Base-by-base conservation (phyloP, 2,329 filamentous ascomycete species). In the Claviceps arundinis region DNA sequence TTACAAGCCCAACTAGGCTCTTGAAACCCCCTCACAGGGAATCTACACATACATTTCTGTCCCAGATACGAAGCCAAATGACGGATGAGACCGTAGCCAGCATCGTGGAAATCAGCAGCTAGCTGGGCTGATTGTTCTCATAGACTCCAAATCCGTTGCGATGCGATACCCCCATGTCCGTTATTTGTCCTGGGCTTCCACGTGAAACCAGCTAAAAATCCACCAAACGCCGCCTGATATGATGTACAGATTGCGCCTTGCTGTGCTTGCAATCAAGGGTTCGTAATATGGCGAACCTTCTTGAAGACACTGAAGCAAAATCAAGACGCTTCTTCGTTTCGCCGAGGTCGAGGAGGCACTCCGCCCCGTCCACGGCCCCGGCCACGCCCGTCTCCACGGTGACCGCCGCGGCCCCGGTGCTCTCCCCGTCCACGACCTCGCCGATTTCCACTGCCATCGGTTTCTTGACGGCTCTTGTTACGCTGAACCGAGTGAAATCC, bases 401-500 rank as follows among this genome's bases (percentile, higher is more conserved):
- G 68, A 40, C 74, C 74, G 52, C 75, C 74, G 55, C 78, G 71
- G 34, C 77, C 76, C 52, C 78, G 71, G 57, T 68, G 68, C 48
- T 75, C 71, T 44, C 73, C 73, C 55, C 75, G 72, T 40, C 75
- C 71, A 42, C 70, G 67, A 47, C 70, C 69, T 38, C 74, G 66
- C 56, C 61, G 62, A 50, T 58, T 60, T 54, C 60, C 68, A 52
- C 70, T 65, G 38, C 70, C 71, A 52, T 80, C 77, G 48, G 77
- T 72, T 52, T 73, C 75, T 60, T 74, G 73, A 52, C 76, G 76
- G 51, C 72, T 73, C 54, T 75, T 75, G 65, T 78, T 78, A 61
- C 80, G 78, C 61, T 79, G 79, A 11, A 89, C 85, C 61, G 84
- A 80, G 54, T 84, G 81, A 74, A 89, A 89, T 24, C 85, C 85